Percentiles rank a stretch among this genome's conserved stretches.
phyloP scores from a whole-genome alignment of 306 rosid genomes.

The Sechiopsis laciniata region DNA sequence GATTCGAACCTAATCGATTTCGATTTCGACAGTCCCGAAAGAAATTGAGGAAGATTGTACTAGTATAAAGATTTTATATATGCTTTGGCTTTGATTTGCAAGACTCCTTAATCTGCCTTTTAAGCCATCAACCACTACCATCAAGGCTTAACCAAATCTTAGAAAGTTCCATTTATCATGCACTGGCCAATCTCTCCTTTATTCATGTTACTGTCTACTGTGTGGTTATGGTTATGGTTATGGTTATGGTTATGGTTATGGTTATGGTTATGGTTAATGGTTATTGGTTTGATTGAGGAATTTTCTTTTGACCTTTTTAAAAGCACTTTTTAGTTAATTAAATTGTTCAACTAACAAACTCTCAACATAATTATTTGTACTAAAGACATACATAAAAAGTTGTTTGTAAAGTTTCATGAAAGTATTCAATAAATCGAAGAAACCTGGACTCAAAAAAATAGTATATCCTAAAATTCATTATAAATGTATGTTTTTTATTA shows the following conservation, averaged over 20 bases:
- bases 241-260: neutral
- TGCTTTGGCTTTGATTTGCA: constrained; percentile 2
- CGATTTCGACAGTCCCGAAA: too few relatives aligned
- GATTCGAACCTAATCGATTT: too few relatives aligned
- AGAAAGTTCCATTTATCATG: neutral
- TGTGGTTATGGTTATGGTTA: neutral
- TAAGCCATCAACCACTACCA: neutral
- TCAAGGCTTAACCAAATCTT: neutral
- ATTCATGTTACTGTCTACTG: neutral
- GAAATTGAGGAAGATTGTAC: neutral
- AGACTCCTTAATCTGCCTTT: neutral
- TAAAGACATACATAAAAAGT: too few relatives aligned
- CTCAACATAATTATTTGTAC: too few relatives aligned
- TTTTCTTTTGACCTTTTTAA: neutral
- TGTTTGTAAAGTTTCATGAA: too few relatives aligned
- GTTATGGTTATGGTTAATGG: neutral
- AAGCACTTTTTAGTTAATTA: neutral
- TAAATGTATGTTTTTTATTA: too few relatives aligned
- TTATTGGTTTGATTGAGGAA: neutral
- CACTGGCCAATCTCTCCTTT: neutral
- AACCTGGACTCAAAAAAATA: too few relatives aligned
- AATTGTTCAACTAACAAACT: too few relatives aligned
- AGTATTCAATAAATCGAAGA: too few relatives aligned
- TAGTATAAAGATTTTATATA: neutral
- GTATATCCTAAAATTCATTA: too few relatives aligned